phyloP scores from a whole-genome alignment of 2,329 filamentous ascomycete genomes.

The Apiospora arundinis region DNA sequence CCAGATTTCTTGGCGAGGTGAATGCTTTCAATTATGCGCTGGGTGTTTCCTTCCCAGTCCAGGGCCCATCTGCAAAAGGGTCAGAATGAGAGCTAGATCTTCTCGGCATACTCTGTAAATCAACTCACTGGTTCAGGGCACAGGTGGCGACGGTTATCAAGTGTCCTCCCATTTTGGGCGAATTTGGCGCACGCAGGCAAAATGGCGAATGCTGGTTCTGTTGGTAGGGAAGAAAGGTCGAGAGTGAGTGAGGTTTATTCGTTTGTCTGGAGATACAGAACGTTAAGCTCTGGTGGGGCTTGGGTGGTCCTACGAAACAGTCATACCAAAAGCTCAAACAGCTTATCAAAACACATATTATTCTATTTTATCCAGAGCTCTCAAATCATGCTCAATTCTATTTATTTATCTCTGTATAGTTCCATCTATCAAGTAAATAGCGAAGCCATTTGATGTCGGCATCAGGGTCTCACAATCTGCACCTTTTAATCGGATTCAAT shows the following conservation, averaged over 20 bases:
- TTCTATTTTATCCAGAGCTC: background rate
- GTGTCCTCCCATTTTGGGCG: constrained; percentile 31
- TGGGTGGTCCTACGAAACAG: background rate
- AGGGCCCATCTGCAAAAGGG: background rate
- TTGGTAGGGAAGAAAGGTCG: background rate
- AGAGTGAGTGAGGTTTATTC: background rate
- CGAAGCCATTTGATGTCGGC: no score
- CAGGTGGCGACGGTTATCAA: constrained; percentile 45
- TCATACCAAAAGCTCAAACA: background rate
- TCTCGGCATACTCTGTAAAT: no score
- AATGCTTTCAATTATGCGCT: constrained; percentile 67
- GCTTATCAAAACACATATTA: background rate
- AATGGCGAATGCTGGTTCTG: background rate
- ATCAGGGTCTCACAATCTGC: no score
- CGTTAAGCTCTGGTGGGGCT: background rate
- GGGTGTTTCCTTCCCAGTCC: constrained; percentile 58
- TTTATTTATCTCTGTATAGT: no score
- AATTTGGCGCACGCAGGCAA: background rate
- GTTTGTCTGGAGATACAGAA: background rate
- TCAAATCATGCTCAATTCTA: no score
- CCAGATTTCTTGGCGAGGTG: constrained; percentile 59
- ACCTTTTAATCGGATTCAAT: no score
- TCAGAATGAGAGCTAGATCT: constrained; percentile 45
- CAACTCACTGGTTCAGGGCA: constrained; percentile 37
- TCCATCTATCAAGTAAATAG: no score